Percentiles rank a stretch among this genome's conserved stretches.
phyloP scores from a whole-genome alignment of 306 rosid species.

The Cyamopsis tetragonoloba region DNA sequence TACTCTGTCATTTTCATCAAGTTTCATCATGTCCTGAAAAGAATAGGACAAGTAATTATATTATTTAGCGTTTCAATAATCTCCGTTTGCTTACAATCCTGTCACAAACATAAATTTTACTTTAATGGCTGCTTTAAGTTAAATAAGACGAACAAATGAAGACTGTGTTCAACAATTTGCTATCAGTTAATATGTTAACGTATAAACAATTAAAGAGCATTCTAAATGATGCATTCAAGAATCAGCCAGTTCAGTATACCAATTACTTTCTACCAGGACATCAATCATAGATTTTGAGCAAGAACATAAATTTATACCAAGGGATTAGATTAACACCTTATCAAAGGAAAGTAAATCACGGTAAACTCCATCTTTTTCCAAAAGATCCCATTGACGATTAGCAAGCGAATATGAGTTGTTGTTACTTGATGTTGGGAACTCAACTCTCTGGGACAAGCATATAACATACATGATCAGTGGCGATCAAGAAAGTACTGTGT shows the following conservation, averaged over 20 bases:
- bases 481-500: background rate
- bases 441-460: conserved; percentile 64
- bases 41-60: background rate
- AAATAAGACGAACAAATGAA: conserved; percentile 12
- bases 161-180: conserved; percentile 15
- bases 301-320: conserved; percentile 4
- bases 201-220: background rate
- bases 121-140: conserved; percentile 2
- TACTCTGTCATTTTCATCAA: conserved; percentile 72
- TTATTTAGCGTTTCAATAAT: conserved; percentile 11
- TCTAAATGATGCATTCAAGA: background rate
- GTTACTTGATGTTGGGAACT: conserved; percentile 83
- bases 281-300: conserved; percentile 5
- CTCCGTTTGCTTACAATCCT: background rate
- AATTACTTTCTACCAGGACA: conserved; percentile 3
- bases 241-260: background rate
- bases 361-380: conserved; percentile 53
- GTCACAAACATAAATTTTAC: background rate
- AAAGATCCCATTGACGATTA: conserved; percentile 81
- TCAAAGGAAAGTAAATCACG: conserved; percentile 62
- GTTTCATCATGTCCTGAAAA: conserved; percentile 78
- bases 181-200: conserved; percentile 4
- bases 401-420: conserved; percentile 76
- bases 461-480: conserved; percentile 35
- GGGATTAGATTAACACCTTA: conserved; percentile 46